phyloP scores from a whole-genome alignment of 345 rosid genomes.

The Salix brachista region DNA sequence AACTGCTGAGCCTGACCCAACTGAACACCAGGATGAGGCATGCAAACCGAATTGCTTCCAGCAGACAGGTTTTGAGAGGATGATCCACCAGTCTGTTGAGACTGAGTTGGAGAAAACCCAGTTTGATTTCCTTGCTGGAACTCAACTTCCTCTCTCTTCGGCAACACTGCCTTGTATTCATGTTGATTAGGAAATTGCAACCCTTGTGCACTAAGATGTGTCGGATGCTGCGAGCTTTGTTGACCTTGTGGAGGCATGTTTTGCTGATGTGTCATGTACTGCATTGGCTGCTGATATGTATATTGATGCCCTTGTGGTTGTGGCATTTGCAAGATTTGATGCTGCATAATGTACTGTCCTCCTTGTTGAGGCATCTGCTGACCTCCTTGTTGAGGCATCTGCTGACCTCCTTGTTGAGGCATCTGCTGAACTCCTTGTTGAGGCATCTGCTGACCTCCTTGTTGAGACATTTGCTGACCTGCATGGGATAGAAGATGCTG shows the following conservation, averaged over 20 bases:
- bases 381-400: slow-evolving; percentile 49
- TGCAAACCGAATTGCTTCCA: slow-evolving; percentile 43
- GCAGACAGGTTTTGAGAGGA: slow-evolving; percentile 50
- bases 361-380: slow-evolving; percentile 46
- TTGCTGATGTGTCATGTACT: slow-evolving; percentile 57
- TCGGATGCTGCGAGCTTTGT: slow-evolving; percentile 47
- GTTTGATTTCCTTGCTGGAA: slow-evolving; percentile 49
- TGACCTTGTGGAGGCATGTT: slow-evolving; percentile 41
- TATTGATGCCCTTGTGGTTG: slow-evolving; percentile 54
- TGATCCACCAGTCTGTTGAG: slow-evolving; percentile 43
- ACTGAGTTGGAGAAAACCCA: slow-evolving; percentile 59
- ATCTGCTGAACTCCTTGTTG: slow-evolving; percentile 42
- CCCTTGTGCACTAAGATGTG: slow-evolving; percentile 49
- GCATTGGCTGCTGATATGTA: slow-evolving; percentile 48
- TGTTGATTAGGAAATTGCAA: slow-evolving; percentile 50
- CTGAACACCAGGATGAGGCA: slow-evolving; percentile 43
- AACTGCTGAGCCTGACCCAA: slow-evolving; percentile 53
- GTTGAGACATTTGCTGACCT: slow-evolving; percentile 56
- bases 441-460: slow-evolving; percentile 43
- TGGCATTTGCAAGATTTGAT: slow-evolving; percentile 40
- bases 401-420: slow-evolving; percentile 42
- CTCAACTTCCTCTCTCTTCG: slow-evolving; percentile 59
- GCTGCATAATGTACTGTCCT: slow-evolving; percentile 42
- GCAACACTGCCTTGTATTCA: slow-evolving; percentile 39
- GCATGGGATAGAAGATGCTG: slow-evolving; percentile 45